Base-by-base conservation (phyloP, 176 grass and related monocot genomes). In the Poa annua region DNA sequence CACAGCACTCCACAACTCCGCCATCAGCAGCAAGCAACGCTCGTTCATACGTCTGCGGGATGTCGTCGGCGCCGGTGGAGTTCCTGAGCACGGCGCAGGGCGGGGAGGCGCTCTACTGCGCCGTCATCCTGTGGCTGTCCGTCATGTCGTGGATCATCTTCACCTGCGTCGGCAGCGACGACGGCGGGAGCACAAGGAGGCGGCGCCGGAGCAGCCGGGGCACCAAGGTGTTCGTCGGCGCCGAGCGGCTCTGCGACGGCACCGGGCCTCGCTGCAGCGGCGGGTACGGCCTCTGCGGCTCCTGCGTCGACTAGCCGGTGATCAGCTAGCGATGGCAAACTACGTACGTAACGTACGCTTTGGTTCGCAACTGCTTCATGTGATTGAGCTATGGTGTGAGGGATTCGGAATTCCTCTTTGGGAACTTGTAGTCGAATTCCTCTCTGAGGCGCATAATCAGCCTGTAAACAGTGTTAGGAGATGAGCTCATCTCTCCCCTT, bases 81-180 rank as follows among this genome's bases (percentile, higher is more conserved):
- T 86, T 85, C 79, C 55, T 83, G 73, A 66, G 89, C 67, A 24
- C 21, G 70, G 45, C 52, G 20, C 81, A 80, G 20, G 86, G 74
- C 66, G 90, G 90, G 0, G 63, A 98, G 64, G 92, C 90, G 50
- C 1, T 95, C 45, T 98, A 95, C 84, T 88, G 82, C 84, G 86
- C 88, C n/a, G 75, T 98, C 81, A 90, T 98, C 72, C 74, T 91
- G 19, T 95, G 96, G 96, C 88, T 98, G 19, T 93, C 85, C 61
- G 79, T 93, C 22, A 60, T 93, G 80, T 91, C 92, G 17, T 91
- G 88, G 85, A 93, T 98, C 89, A 93, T 98, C 69, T 93, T 98
- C 86, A 86, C 89, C 42, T 79, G 82, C 49, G 86, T 84, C 64
- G 87, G 89, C 67, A 82, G 85, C 36, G 69, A 15, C 41, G 84